A percentile compares a stretch with the other conserved stretches of the same genome.
These are phyloP conservation scores for Rhizopogon sp. DNA, from an alignment of 768 basidiomycete species.

Conservation along the genomic window DNA sequence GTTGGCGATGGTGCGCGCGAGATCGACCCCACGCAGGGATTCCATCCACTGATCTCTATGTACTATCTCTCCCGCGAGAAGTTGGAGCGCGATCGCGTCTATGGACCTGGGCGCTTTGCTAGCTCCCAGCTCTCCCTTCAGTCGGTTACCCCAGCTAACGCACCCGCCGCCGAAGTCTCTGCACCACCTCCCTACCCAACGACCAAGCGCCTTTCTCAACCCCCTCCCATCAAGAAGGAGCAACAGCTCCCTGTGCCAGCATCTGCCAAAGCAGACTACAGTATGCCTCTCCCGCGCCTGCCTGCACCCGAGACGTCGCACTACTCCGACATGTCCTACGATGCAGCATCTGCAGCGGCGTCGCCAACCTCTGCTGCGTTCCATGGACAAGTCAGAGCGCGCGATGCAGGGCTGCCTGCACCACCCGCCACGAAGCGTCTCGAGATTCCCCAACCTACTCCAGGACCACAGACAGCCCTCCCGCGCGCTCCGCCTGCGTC, in stretches of 20 bases:
- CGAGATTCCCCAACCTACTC: constrained; percentile 22
- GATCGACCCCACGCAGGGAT: constrained; percentile 84
- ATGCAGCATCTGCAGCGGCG: constrained; percentile 39
- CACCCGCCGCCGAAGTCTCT: constrained; percentile 13
- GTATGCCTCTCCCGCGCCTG: constrained; percentile 75
- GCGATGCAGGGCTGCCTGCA: constrained; percentile 53
- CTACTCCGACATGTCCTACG: constrained; percentile 79
- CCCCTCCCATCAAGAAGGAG: constrained; percentile 29
- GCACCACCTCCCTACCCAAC: constrained; percentile 11
- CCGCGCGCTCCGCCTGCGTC: constrained; percentile 74
- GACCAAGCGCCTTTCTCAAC: constrained; percentile 26
- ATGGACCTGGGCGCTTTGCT: constrained; percentile 92
- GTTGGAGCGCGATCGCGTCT: constrained; percentile 89
- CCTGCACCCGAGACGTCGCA: constrained; percentile 81
- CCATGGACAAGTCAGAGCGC: constrained; percentile 56
- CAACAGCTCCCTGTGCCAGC: constrained; percentile 15
- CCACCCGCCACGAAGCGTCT: constrained; percentile 29
- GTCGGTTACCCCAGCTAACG: constrained; percentile 17
- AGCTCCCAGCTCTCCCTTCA: constrained; percentile 76
- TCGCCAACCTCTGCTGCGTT: constrained; percentile 59
- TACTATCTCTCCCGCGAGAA: constrained; percentile 97
- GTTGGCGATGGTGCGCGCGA: constrained; percentile 45
- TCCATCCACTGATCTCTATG: constrained; percentile 93
- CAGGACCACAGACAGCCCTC: constrained; percentile 27
- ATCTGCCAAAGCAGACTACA: constrained; percentile 62